Evolutionary conservation across 169 alveolate species (phyloP).

Genomic region (Plasmodium gonderi): DNA sequence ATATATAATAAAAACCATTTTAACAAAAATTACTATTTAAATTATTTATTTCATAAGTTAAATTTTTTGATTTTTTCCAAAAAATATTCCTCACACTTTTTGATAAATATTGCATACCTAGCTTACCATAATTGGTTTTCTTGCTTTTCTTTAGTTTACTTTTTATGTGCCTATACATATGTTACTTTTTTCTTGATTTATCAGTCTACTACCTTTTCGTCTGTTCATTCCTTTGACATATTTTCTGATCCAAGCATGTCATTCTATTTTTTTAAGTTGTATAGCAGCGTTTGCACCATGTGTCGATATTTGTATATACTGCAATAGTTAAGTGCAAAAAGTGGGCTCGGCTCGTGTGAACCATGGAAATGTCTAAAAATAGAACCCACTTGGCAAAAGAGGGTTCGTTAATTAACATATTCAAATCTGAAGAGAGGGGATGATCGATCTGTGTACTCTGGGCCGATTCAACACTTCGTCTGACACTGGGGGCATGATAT

Average conservation of each 20-base stretch:
- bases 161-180: slow-evolving; percentile 33
- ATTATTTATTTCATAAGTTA: slow-evolving; percentile 20
- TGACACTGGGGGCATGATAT: not conserved
- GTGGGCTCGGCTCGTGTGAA: not conserved
- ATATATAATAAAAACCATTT: slow-evolving; percentile 49
- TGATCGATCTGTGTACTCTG: no score
- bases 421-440: no score
- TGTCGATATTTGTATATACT: no score
- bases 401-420: no score
- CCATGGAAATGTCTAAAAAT: no score
- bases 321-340: no score
- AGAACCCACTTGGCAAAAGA: no score
- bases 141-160: slow-evolving; percentile 40
- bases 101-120: not conserved
- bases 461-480: not conserved
- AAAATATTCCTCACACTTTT: not conserved
- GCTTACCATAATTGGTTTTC: slow-evolving; percentile 12
- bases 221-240: not conserved
- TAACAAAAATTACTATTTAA: slow-evolving; percentile 2
- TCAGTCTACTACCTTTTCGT: slow-evolving; percentile 2
- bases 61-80: not conserved
- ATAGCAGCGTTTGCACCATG: not conserved
- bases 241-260: not conserved
- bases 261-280: slow-evolving; percentile 1
- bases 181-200: slow-evolving; percentile 20